These are phyloP conservation scores for Cladophialophora psammophila DNA, from an alignment of 2,329 filamentous ascomycete genomes.

Conservation along the genomic window DNA sequence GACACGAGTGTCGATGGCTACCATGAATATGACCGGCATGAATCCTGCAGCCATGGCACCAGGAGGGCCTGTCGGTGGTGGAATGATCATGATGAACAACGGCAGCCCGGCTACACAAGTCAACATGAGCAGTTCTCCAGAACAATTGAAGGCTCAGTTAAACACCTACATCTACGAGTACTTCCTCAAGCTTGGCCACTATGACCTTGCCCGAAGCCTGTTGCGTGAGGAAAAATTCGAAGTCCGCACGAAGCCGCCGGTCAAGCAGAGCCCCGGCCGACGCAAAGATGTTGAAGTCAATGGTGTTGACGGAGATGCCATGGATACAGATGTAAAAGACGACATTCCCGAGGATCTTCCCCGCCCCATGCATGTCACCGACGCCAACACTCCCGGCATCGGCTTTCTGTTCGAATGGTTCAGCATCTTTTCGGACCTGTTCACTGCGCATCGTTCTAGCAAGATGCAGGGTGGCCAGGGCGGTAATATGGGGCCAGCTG, in stretches of 20 bases:
- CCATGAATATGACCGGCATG: conserved; percentile 65
- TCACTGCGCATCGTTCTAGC: conserved; percentile 77
- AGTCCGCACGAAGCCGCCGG: conserved; percentile 63
- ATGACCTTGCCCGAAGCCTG: conserved; percentile 79
- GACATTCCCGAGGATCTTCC: conserved; percentile 82
- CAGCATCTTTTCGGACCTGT: conserved; percentile 96
- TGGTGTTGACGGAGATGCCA: conserved; percentile 74
- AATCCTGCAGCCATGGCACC: conserved; percentile 53
- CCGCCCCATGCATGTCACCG: conserved; percentile 60
- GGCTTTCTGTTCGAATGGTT: conserved; percentile 96
- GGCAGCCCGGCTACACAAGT: conserved; percentile 52
- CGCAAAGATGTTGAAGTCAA: conserved; percentile 75
- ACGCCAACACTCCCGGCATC: conserved; percentile 67
- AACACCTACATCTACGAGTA: conserved; percentile 75
- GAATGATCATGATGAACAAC: conserved; percentile 61
- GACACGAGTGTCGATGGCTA: conserved; percentile 18
- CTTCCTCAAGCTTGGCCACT: conserved; percentile 84
- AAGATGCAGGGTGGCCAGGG: conserved; percentile 58
- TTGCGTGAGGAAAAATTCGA: conserved; percentile 67
- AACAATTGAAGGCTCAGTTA: conserved; percentile 52
- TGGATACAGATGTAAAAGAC: conserved; percentile 85
- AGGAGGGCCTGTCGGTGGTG: conserved; percentile 64
- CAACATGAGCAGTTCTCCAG: conserved; percentile 45
- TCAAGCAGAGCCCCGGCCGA: conserved; percentile 73
- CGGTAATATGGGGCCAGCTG: conserved; percentile 53